Evolutionary conservation across 2,329 filamentous ascomycete species (phyloP), one percentile per base, ranked within the genome.

Genomic region (Exophiala dermatitidis): DNA sequence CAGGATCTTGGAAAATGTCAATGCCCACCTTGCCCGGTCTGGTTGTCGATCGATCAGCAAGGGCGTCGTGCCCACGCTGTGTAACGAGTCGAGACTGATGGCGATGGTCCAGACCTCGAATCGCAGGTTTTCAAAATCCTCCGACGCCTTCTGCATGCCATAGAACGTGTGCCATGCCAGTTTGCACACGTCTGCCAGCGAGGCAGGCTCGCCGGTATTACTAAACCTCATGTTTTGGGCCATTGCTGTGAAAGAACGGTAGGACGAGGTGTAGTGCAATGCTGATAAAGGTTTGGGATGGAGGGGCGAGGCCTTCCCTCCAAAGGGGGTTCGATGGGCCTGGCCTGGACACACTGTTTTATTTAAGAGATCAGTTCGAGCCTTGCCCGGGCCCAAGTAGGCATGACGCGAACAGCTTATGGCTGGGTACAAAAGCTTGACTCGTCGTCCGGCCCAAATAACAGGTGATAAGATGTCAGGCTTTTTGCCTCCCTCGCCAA

Each of bases 41-140:
- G 57, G 53, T 48, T 59, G 57, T 45, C 57, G 57, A 38, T 59
- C 54, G 30, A 59, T 59, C 38, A 59, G 52, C 10, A 56, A n/a
- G 4, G 57, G 53, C 0, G 57, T 59, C 28, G 54, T 59, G 33
- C 57, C 57, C 38, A 59, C 48, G 46, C 57, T 59, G 54, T 59
- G 57, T 38, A 59, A 36, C 3, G 57, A 54, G 43, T 59, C 57
- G 31, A 59, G 51, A 36, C 57, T 59, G 46, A 59, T 57, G 41
- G 57, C 57, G 28, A 59, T 50, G 34, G 57, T 59, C 57, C 57
- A 59, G 29, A 59, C 54, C 40, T 59, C 57, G 51, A 59, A 59
- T 19, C 57, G 57, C 26, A 59, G 57, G 51, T 57, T 59, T 38
- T 59, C 57, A 45, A 59, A 59, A 36, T 59, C 57, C 46, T 59